A percentile compares a stretch with the other conserved stretches of the same genome.
Evolutionary conservation across 2,329 filamentous ascomycete species (phyloP).

Genomic region (Colletotrichum liaoningense): DNA sequence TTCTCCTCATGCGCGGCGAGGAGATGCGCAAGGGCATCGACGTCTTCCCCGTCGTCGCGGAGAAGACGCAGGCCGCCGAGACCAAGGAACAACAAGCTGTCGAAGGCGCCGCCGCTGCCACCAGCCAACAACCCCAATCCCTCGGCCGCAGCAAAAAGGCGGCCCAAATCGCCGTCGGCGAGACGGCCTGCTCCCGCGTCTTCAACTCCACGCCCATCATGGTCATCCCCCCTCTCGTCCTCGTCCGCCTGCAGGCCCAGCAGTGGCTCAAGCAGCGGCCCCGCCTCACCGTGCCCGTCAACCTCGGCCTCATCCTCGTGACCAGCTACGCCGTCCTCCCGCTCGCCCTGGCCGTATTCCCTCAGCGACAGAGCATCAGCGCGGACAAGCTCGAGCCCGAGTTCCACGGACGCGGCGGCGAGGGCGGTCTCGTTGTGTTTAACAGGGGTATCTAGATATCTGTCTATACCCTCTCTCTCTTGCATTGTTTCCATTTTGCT

Average conservation of each 20-base stretch:
- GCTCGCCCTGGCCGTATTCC: constrained; percentile 90
- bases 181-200: constrained; percentile 92
- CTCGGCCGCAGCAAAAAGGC: constrained; percentile 91
- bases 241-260: constrained; percentile 86
- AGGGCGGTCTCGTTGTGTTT: constrained; percentile 89
- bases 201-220: constrained; percentile 97
- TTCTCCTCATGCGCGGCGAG: constrained; percentile 96
- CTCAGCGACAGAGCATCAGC: constrained; percentile 85
- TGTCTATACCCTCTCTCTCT: too few relatives aligned
- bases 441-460: constrained; percentile 83
- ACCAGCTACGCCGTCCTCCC: constrained; percentile 92
- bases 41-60: constrained; percentile 84
- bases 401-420: constrained; percentile 85
- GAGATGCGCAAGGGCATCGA: constrained; percentile 95
- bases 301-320: constrained; percentile 85
- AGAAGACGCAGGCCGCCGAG: constrained; percentile 67
- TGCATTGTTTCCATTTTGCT: not conserved
- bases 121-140: constrained; percentile 61
- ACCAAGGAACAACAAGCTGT: constrained; percentile 61
- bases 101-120: constrained; percentile 69
- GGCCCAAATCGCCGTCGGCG: constrained; percentile 87
- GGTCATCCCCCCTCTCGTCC: constrained; percentile 89
- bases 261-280: constrained; percentile 85
- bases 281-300: constrained; percentile 81
- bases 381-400: constrained; percentile 84